Percentiles rank a stretch among this genome's conserved stretches.
Evolutionary conservation across 169 alveolate species (phyloP).

Genomic region (Eimeria acervulina): DNA sequence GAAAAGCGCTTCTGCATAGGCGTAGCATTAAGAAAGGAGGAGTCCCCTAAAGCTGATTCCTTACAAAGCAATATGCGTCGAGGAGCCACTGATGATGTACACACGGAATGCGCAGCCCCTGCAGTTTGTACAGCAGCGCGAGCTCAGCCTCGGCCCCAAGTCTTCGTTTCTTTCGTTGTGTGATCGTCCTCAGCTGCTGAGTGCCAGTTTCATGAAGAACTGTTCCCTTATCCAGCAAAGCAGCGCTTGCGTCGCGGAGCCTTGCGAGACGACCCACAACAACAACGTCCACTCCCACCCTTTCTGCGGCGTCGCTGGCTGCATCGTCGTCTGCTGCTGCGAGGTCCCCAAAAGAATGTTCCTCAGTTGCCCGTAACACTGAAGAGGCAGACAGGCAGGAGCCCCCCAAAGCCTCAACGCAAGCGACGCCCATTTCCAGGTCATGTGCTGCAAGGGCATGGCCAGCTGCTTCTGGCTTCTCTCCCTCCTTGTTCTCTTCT

Average conservation of each 20-base stretch:
- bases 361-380: not conserved
- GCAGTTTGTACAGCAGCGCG: conserved; percentile 24
- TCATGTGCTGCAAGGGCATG: conserved; percentile 56
- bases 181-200: not conserved
- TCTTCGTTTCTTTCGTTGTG: not conserved
- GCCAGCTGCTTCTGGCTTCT: conserved; percentile 33
- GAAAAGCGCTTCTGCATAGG: not conserved
- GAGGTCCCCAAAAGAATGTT: not conserved
- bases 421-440: conserved; percentile 41
- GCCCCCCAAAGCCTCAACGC: conserved; percentile 65
- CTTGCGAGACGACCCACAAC: conserved; percentile 52
- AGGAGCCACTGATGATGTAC: conserved; percentile 62
- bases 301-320: not conserved
- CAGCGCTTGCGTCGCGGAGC: not conserved
- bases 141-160: conserved; percentile 7
- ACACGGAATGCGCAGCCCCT: conserved; percentile 60
- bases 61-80: conserved; percentile 49
- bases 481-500: not conserved
- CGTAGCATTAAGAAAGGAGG: not conserved
- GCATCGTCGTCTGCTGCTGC: conserved; percentile 29
- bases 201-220: not conserved
- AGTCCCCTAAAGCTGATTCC: not conserved
- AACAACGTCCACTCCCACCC: conserved; percentile 26
- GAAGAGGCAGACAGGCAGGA: conserved; percentile 27
- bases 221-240: not conserved